Base-by-base conservation (phyloP, 2,329 filamentous ascomycete genomes). In the Claviceps digitariae region DNA sequence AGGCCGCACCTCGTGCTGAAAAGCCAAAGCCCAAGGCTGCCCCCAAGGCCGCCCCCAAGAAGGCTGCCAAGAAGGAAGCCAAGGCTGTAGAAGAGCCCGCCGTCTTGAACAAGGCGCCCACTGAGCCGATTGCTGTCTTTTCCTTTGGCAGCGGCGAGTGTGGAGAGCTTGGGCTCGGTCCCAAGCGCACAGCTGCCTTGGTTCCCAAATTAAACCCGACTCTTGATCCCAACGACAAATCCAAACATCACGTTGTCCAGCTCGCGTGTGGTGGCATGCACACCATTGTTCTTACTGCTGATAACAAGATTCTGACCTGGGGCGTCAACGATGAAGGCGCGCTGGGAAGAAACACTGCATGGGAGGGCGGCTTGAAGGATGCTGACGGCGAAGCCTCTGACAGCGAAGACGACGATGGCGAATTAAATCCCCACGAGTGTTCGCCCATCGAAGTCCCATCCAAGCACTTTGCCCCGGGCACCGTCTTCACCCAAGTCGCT, bases 251-350 rank as follows among this genome's bases (percentile, higher is more conserved):
- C 36, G 78, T 93, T 38, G 86, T 93, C 2, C 82, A 87, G 67
- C 69, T 94, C 54, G 82, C 86, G 50, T 82, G 84, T 56, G 88
- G 88, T 56, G 87, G 87, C 54, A 91, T 94, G 87, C 88, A 94
- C 69, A 82, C 77, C 51, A 74, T 86, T 57, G 87, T 84, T 3
- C 71, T 93, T 51, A 91, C 88, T 50, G 78, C 83, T 59, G 84
- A 91, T 67, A 88, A 90, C 73, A 83, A 83, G 69, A 86, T 94
- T 60, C 72, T 89, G 52, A 90, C 86, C 29, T 94, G 88, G 88
- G 88, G 88, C 52, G 87, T 93, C 60, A 93, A 93, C 64, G 88
- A 94, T 63, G 83, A 90, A 63, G 85, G 86, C 57, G 86, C 88
- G 9, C 76, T 94, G 40, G 88, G 88, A 44, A 77, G 88, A 63